Conservation (phyloP, 257 asterid species). For the Thymus quinquecostatus region DNA sequence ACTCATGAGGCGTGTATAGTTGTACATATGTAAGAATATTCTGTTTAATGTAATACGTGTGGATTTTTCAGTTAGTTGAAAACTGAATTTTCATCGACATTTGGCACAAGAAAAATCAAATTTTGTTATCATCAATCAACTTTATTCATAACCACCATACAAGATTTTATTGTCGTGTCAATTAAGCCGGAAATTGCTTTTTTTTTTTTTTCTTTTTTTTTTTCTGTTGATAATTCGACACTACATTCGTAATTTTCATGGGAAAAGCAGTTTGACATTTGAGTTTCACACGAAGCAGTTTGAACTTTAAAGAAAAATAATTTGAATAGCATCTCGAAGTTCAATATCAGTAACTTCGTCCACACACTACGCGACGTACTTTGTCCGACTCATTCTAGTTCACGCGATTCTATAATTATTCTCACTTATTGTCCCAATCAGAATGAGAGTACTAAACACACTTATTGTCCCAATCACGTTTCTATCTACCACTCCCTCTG, state of each 20-base stretch:
- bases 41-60: conserved; percentile 10
- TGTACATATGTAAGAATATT: background rate
- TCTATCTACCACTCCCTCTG: too few relatives aligned
- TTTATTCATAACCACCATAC: background rate
- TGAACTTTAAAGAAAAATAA: too few relatives aligned
- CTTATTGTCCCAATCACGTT: too few relatives aligned
- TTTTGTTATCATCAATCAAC: background rate
- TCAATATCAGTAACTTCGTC: too few relatives aligned
- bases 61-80: conserved; percentile 26
- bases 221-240: background rate
- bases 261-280: too few relatives aligned
- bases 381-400: too few relatives aligned
- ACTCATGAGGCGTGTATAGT: background rate
- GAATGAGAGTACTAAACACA: too few relatives aligned
- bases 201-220: background rate
- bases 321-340: too few relatives aligned
- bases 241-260: background rate
- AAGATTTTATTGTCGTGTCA: background rate
- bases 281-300: too few relatives aligned
- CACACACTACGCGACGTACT: too few relatives aligned
- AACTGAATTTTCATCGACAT: conserved; percentile 5
- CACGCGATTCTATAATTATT: too few relatives aligned
- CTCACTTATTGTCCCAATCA: too few relatives aligned
- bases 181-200: background rate
- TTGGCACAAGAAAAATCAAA: background rate